Percentiles rank a stretch among this genome's conserved stretches.
Evolutionary conservation across 2,329 filamentous ascomycete species (phyloP).

Genomic region (Mycogone perniciosa): DNA sequence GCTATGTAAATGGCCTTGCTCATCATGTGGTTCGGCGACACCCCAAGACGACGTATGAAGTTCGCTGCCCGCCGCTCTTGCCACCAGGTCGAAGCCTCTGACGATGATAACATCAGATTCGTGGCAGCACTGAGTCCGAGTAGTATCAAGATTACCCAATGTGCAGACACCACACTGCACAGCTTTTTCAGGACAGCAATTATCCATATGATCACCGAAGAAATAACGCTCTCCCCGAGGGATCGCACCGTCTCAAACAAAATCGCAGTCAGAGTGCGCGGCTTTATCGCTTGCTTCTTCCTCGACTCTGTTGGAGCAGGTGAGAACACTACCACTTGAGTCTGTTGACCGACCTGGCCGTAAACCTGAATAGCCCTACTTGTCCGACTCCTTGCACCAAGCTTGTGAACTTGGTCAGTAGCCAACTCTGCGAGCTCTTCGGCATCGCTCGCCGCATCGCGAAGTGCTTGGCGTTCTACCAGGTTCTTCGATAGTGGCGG

Average conservation of each 20-base stretch:
- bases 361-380: conserved; percentile 76
- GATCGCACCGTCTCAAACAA: conserved; percentile 67
- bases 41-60: conserved; percentile 77
- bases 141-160: conserved; percentile 65
- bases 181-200: conserved; percentile 59
- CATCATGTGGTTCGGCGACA: conserved; percentile 74
- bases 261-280: conserved; percentile 60
- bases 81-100: conserved; percentile 75
- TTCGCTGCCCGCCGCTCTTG: conserved; percentile 69
- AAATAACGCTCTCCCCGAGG: conserved; percentile 66
- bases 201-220: conserved; percentile 70
- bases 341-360: conserved; percentile 65
- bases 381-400: conserved; percentile 67
- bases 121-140: conserved; percentile 62
- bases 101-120: conserved; percentile 70
- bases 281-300: conserved; percentile 54
- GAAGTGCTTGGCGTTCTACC: conserved; percentile 65
- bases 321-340: conserved; percentile 55
- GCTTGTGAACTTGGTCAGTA: conserved; percentile 68
- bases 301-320: conserved; percentile 41
- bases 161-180: conserved; percentile 63
- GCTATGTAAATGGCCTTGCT: conserved; percentile 76
- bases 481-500: conserved; percentile 55
- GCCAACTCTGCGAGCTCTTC: conserved; percentile 69
- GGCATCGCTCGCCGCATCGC: conserved; percentile 66